A percentile compares a stretch with the other conserved stretches of the same genome.
These are phyloP conservation scores for Fusarium abutilonis DNA, from an alignment of 2,329 filamentous ascomycete genomes.

Conservation along the genomic window DNA sequence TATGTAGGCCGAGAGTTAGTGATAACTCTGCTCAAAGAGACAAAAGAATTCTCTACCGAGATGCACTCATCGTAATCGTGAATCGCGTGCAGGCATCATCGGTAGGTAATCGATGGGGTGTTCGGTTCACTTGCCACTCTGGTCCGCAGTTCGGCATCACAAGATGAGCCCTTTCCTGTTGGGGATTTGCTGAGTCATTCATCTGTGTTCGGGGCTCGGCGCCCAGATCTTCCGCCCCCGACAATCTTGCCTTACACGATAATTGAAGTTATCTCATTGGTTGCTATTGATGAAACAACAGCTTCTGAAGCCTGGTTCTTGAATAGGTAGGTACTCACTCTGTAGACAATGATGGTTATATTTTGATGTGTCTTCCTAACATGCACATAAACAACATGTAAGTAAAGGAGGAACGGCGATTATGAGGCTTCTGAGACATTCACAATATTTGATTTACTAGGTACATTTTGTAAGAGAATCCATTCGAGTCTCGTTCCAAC, in stretches of 20 bases:
- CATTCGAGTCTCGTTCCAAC: constrained; percentile 4
- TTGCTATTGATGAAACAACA: not conserved
- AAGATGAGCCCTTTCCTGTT: constrained; percentile 42
- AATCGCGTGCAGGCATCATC: constrained; percentile 41
- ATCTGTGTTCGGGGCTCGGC: constrained; percentile 13
- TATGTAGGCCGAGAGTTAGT: constrained; percentile 5
- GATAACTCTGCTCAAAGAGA: constrained; percentile 28
- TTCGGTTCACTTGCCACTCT: constrained; percentile 45
- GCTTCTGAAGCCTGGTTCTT: too few relatives aligned
- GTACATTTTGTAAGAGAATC: not conserved
- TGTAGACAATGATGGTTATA: too few relatives aligned
- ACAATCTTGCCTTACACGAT: not conserved
- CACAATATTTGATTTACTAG: not conserved
- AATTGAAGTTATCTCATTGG: constrained; percentile 21
- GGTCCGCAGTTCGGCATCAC: constrained; percentile 46
- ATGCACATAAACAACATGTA: too few relatives aligned
- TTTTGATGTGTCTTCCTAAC: too few relatives aligned
- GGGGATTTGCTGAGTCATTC: constrained; percentile 41
- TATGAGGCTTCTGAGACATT: not conserved
- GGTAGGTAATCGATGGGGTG: constrained; percentile 31
- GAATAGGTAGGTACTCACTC: too few relatives aligned
- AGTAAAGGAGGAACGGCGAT: not conserved
- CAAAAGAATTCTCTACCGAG: constrained; percentile 36
- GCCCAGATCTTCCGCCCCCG: constrained; percentile 39
- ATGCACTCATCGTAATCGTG: constrained; percentile 42